Evolutionary conservation across 2,329 filamentous ascomycete species (phyloP).

Genomic region (Fusarium algeriense): DNA sequence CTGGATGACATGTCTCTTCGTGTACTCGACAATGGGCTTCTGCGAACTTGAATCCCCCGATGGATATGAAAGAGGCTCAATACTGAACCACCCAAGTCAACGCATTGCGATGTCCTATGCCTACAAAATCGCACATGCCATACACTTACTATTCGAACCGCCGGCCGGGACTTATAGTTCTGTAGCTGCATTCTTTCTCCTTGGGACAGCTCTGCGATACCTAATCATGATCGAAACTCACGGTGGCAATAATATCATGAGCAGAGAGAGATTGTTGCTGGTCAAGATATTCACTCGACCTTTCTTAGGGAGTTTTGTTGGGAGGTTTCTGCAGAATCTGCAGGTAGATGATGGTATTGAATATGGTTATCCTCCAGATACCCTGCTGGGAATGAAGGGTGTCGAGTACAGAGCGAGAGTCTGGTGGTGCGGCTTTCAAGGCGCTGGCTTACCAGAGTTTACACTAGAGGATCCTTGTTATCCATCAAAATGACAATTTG

Average conservation of each 20-base stretch:
- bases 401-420: conserved; percentile 25
- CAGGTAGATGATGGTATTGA: conserved; percentile 24
- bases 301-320: conserved; percentile 11
- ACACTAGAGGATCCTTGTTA: not conserved
- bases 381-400: not conserved
- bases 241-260: not conserved
- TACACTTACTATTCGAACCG: not conserved
- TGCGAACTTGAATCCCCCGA: not conserved
- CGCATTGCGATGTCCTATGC: conserved; percentile 11
- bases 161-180: conserved; percentile 13
- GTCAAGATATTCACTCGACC: conserved; percentile 10
- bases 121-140: not conserved
- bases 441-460: not conserved
- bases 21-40: conserved; percentile 18
- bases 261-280: conserved; percentile 3
- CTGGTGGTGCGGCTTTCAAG: conserved; percentile 23
- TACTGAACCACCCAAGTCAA: not conserved
- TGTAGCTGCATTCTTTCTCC: not conserved
- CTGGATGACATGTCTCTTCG: conserved; percentile 24
- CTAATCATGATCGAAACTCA: conserved; percentile 19
- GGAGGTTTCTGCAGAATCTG: conserved; percentile 3
- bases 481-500: not conserved
- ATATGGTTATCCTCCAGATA: conserved; percentile 4
- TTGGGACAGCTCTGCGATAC: conserved; percentile 19
- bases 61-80: accelerated